Conservation (phyloP, 768 basidiomycete genomes). For the Dictyophora rubrovolvata region DNA sequence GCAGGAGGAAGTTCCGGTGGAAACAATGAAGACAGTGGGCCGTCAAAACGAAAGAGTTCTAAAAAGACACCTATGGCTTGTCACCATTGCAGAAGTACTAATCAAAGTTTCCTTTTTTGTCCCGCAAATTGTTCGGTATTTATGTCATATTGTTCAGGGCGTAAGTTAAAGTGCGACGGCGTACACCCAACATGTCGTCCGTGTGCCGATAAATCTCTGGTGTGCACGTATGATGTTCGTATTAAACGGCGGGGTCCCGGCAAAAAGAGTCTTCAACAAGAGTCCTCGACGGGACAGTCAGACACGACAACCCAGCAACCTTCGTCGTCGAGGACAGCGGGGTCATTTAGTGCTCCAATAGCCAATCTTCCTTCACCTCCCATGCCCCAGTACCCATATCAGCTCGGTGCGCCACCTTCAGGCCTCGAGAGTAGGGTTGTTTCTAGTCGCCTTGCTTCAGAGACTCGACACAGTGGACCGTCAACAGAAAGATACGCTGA, state of each 20-base stretch:
- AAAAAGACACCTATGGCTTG: constrained; percentile 6
- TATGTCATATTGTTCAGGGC: not conserved
- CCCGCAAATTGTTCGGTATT: not conserved
- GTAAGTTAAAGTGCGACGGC: constrained; percentile 4
- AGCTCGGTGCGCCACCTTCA: not conserved
- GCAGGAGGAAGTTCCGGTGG: constrained; percentile 35
- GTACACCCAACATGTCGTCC: not conserved
- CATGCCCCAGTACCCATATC: not conserved
- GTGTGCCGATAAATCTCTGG: constrained; percentile 9
- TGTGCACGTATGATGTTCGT: constrained; percentile 1
- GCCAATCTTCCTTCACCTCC: not conserved
- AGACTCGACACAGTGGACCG: not conserved
- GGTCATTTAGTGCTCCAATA: not conserved
- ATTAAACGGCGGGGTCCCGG: constrained; percentile 6
- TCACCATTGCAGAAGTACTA: not conserved
- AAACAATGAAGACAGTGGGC: not conserved
- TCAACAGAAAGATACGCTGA: not conserved
- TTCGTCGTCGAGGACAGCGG: not conserved
- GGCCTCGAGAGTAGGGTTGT: not conserved
- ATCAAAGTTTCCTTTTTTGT: not conserved
- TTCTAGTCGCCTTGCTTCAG: not conserved
- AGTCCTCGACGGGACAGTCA: not conserved
- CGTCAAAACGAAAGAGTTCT: not conserved
- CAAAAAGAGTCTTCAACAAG: not conserved
- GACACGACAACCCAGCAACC: not conserved